Percentiles rank a stretch among this genome's conserved stretches.
These are phyloP conservation scores for Brasenia schreberi DNA, from an alignment of 164 flowering plant genomes.

Conservation along the genomic window DNA sequence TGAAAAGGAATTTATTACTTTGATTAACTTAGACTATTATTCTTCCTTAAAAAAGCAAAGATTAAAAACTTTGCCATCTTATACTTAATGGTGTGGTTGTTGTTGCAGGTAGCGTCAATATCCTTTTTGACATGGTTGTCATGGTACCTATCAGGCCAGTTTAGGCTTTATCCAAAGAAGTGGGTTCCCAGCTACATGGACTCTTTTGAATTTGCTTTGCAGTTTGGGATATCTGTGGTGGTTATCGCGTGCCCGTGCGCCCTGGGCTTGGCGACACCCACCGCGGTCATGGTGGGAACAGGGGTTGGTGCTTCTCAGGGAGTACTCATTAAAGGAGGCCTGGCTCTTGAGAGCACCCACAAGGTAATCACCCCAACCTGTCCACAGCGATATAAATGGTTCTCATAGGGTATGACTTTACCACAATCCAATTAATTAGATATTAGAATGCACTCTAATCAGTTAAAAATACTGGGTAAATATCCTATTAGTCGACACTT, in stretches of 20 bases:
- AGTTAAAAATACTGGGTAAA: no score
- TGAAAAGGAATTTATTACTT: no score
- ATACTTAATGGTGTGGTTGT: neutral
- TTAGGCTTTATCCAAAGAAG: neutral
- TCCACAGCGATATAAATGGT: no score
- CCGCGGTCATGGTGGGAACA: constrained; percentile 96
- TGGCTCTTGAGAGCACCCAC: constrained; percentile 36
- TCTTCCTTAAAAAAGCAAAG: no score
- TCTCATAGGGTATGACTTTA: no score
- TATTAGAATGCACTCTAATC: no score
- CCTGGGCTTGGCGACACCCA: constrained; percentile 97
- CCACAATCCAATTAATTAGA: no score
- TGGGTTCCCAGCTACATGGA: neutral
- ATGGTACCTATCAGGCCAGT: neutral
- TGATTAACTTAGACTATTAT: no score
- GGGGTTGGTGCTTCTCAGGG: constrained; percentile 95
- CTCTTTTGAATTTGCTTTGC: neutral
- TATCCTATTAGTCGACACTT: no score
- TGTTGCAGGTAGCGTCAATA: neutral
- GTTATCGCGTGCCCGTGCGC: constrained; percentile 99
- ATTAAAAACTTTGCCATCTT: no score
- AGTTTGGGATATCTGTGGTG: constrained; percentile 19
- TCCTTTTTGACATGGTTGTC: neutral
- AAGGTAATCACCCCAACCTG: neutral
- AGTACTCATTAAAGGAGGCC: constrained; percentile 91